Base-by-base conservation (phyloP, 306 rosid species). In the Gastrolobium bilobum region DNA sequence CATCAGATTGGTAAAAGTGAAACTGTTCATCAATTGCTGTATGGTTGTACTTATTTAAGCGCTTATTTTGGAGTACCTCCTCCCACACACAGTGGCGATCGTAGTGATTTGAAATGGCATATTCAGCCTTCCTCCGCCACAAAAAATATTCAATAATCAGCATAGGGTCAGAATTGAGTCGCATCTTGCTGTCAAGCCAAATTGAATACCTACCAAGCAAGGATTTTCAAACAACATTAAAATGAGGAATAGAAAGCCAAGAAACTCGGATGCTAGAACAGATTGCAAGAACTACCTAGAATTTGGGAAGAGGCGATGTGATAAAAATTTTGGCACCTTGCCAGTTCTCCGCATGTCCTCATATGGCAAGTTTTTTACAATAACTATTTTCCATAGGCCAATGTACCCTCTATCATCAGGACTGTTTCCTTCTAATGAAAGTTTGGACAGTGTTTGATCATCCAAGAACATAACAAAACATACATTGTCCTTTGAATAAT, bases 151-250 rank as follows among this genome's bases (percentile, higher is more conserved):
- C 98, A 63, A 94, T 88, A 67, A 94, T 90, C 82, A 79, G 88
- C 92, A 90, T 83, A 29, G 98, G 98, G 84, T 94, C 98, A 61
- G 88, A 50, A 38, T 82, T 87, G 68, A 94, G 98, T 76, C 97
- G 91, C 94, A 90, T 87, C 88, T 94, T 94, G 92, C 98, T 94
- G 85, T 94, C 98, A 53, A 94, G 85, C 98, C 98, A 94, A 87
- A 94, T 90, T 6, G 97, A 94, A 79, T 94, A 94, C 97, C 97
- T 94, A 79, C 30, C 71, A 84, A 86, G 51, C 81, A 82, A 74
- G 37, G 34, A 81, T 69, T 46, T 35, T 31, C 72, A 46, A 75
- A 47, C 42, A 81, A 59, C 68, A 68, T 72, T 50, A 76, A 40
- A 76, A 42, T 30, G 31, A 30, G 73, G 71, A 73, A 34, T 51